These are phyloP conservation scores for Chlorella vulgaris DNA, from an alignment of 139 green algal species.

Conservation along the genomic window DNA sequence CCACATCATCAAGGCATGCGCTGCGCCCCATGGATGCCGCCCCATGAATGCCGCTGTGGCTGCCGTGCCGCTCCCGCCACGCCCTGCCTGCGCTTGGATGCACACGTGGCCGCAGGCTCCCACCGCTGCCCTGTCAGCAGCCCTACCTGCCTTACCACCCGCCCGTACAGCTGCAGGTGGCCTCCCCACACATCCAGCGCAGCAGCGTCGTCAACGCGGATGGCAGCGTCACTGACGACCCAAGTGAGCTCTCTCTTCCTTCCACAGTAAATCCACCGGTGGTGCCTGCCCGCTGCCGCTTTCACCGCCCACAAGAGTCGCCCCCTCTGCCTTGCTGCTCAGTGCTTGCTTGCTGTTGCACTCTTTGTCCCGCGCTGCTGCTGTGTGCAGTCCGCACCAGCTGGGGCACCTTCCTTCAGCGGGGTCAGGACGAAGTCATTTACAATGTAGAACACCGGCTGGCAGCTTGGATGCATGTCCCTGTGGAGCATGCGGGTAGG, in stretches of 20 bases:
- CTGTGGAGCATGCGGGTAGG: conserved; percentile 29
- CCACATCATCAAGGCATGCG: conserved; percentile 40
- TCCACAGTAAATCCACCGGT: not conserved
- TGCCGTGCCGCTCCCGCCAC: not conserved
- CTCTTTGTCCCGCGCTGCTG: not conserved
- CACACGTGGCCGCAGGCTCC: too few species aligned
- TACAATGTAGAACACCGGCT: conserved; percentile 64
- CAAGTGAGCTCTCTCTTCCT: not conserved
- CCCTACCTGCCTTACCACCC: not conserved
- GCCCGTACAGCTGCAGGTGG: conserved; percentile 13
- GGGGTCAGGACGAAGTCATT: conserved; percentile 57
- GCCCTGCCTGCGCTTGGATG: not conserved
- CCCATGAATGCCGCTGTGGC: not conserved
- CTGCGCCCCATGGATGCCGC: too few species aligned
- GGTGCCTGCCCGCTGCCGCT: not conserved
- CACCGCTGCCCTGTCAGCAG: not conserved
- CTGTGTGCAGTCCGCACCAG: conserved; percentile 57
- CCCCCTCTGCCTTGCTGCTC: not conserved
- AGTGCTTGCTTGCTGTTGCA: not conserved
- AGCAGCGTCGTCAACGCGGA: conserved; percentile 64
- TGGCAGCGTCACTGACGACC: not conserved
- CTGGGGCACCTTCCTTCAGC: conserved; percentile 63
- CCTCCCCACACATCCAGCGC: conserved; percentile 42
- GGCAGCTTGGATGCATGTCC: conserved; percentile 72
- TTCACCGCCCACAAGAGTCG: not conserved